Percentiles rank a stretch among this genome's conserved stretches.
These are phyloP conservation scores for Gautieria morchelliformis DNA, from an alignment of 768 basidiomycete genomes.

Conservation along the genomic window DNA sequence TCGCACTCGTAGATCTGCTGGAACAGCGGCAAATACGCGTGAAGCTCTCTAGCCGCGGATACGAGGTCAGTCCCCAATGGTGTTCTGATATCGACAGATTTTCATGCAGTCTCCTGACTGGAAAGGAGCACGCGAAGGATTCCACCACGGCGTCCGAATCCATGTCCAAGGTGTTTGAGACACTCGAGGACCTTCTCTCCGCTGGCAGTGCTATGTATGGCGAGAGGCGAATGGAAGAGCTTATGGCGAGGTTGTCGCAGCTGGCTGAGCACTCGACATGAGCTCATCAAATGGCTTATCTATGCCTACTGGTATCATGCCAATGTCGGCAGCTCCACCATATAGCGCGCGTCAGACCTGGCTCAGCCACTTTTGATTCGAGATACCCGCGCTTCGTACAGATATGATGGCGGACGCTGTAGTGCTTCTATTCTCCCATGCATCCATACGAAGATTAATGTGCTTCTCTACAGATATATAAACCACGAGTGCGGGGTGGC, in stretches of 20 bases:
- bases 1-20: constrained; percentile 1
- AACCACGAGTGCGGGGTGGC: too few species aligned
- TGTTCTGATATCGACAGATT: neutral
- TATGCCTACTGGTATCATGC: too few species aligned
- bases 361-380: too few species aligned
- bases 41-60: neutral
- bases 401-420: too few species aligned
- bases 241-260: constrained; percentile 40
- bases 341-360: too few species aligned
- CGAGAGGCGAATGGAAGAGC: constrained; percentile 33
- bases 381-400: too few species aligned
- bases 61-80: neutral
- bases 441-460: too few species aligned
- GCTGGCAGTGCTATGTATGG: constrained; percentile 46
- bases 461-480: too few species aligned
- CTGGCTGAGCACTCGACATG: constrained; percentile 14
- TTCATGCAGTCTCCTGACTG: neutral
- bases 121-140: neutral
- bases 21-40: constrained; percentile 3
- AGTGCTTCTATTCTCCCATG: too few species aligned
- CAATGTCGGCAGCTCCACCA: too few species aligned
- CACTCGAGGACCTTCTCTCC: constrained; percentile 47
- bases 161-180: constrained; percentile 35
- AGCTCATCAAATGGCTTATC: neutral
- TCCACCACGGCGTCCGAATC: constrained; percentile 7